Conservation (phyloP, 2,329 filamentous ascomycete genomes). For the Fusarium robinianum region DNA sequence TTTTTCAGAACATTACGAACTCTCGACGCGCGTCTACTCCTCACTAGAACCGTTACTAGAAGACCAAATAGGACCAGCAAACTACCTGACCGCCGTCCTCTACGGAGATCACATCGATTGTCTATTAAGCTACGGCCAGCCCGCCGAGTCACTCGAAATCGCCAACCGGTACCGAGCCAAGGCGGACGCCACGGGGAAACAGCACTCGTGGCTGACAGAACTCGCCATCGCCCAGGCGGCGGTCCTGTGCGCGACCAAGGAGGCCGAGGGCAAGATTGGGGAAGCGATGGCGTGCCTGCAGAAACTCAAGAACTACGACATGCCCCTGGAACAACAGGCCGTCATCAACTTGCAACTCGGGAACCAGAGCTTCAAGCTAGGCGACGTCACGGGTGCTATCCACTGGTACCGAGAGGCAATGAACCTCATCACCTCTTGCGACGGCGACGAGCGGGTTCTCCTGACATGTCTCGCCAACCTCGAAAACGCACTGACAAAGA, state of each 20-base stretch:
- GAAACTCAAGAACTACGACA: constrained; percentile 36
- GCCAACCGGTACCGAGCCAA: constrained; percentile 36
- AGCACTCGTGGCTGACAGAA: constrained; percentile 40
- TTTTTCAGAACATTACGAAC: constrained; percentile 41
- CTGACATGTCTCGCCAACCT: constrained; percentile 43
- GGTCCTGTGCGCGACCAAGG: constrained; percentile 37
- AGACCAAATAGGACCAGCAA: constrained; percentile 39
- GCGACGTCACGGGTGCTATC: constrained; percentile 37
- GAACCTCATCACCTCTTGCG: constrained; percentile 34
- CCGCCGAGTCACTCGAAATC: constrained; percentile 37
- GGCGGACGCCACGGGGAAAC: constrained; percentile 38
- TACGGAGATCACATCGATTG: constrained; percentile 44
- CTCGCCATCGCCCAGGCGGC: constrained; percentile 40
- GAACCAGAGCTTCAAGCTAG: constrained; percentile 40
- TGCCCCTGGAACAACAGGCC: constrained; percentile 40
- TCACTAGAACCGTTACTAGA: constrained; percentile 40
- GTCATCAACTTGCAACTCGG: constrained; percentile 40
- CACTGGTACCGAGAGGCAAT: constrained; percentile 39
- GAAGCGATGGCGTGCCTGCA: constrained; percentile 40
- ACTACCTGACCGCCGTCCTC: constrained; percentile 40
- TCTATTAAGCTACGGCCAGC: constrained; percentile 34
- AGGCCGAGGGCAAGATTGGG: constrained; percentile 36
- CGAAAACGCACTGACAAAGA: constrained; percentile 35
- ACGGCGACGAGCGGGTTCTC: constrained; percentile 40
- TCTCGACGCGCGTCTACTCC: constrained; percentile 40